Conservation (phyloP, 768 basidiomycete species). For the Mycena albidolilacea region DNA sequence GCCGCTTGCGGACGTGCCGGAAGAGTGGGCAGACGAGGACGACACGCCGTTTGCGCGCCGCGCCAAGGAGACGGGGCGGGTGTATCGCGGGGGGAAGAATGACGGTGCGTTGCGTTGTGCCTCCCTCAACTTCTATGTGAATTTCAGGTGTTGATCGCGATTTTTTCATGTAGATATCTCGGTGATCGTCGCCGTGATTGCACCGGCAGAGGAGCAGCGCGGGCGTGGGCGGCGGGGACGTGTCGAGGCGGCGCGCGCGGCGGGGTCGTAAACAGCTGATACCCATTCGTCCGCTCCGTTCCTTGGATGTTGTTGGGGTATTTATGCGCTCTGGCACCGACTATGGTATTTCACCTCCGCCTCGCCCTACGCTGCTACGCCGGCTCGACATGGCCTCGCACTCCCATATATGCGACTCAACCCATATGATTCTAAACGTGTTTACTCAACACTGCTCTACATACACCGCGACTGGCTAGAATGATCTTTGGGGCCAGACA, state of each 20-base stretch:
- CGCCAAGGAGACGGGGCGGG: constrained; percentile 80
- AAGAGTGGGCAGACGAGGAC: constrained; percentile 40
- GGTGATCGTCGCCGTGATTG: constrained; percentile 57
- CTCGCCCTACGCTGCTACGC: too few species aligned
- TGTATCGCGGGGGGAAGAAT: constrained; percentile 86
- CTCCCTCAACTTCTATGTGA: not conserved
- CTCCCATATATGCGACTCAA: too few species aligned
- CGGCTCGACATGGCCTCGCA: too few species aligned
- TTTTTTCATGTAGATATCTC: constrained; percentile 51
- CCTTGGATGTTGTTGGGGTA: too few species aligned
- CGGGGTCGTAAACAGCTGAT: constrained; percentile 11
- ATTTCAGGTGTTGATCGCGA: not conserved
- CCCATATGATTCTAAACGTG: too few species aligned
- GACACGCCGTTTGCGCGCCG: constrained; percentile 91
- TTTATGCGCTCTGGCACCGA: too few species aligned
- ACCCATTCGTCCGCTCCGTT: too few species aligned
- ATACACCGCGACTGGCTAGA: too few species aligned
- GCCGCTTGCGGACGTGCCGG: not conserved
- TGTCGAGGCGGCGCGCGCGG: constrained; percentile 31
- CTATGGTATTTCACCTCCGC: too few species aligned
- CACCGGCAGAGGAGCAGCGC: constrained; percentile 38
- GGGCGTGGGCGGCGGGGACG: constrained; percentile 9
- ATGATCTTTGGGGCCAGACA: too few species aligned
- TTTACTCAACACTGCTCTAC: too few species aligned
- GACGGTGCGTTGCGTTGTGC: constrained; percentile 68